These are phyloP conservation scores for Globisporangium carolinianum DNA, from an alignment of 352 stramenopile genomes.

Conservation along the genomic window DNA sequence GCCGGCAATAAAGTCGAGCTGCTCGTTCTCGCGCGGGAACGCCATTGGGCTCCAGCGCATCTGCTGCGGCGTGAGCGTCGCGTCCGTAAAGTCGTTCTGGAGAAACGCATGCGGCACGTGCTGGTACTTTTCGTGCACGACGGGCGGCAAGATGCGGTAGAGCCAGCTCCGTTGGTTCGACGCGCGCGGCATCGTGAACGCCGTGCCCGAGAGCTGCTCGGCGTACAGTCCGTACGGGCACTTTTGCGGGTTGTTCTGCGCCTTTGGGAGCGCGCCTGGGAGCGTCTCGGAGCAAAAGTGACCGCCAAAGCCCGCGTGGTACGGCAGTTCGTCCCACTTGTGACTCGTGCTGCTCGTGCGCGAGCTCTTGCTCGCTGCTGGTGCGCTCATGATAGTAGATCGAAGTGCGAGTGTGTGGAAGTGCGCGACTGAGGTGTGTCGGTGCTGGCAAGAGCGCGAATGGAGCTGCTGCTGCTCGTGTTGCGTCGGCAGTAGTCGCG, in stretches of 20 bases:
- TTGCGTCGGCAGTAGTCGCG: too few relatives aligned
- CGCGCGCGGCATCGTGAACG: constrained; percentile 92
- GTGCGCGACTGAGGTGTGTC: not conserved
- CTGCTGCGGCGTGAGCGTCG: constrained; percentile 85
- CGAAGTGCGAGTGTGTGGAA: not conserved
- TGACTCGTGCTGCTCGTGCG: constrained; percentile 2
- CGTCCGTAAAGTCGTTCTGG: constrained; percentile 60
- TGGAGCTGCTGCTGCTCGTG: not conserved
- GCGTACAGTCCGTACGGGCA: constrained; percentile 91
- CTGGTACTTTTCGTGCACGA: constrained; percentile 75
- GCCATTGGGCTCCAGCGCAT: constrained; percentile 90
- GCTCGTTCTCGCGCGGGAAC: constrained; percentile 37
- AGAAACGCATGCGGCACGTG: constrained; percentile 36
- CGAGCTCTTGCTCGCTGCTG: not conserved
- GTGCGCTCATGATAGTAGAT: constrained; percentile 1
- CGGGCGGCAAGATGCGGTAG: constrained; percentile 89
- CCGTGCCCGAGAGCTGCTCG: constrained; percentile 95
- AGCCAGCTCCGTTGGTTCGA: constrained; percentile 90
- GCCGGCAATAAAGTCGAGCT: constrained; percentile 86
- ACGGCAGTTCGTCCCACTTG: constrained; percentile 65
- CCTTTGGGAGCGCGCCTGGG: constrained; percentile 82
- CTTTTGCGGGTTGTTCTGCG: constrained; percentile 93
- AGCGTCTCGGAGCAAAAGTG: constrained; percentile 92
- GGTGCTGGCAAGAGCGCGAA: constrained; percentile 1
- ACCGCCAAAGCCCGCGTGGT: constrained; percentile 91